phyloP scores from a whole-genome alignment of 2,329 filamentous ascomycete species.

The Diaporthe sp. region DNA sequence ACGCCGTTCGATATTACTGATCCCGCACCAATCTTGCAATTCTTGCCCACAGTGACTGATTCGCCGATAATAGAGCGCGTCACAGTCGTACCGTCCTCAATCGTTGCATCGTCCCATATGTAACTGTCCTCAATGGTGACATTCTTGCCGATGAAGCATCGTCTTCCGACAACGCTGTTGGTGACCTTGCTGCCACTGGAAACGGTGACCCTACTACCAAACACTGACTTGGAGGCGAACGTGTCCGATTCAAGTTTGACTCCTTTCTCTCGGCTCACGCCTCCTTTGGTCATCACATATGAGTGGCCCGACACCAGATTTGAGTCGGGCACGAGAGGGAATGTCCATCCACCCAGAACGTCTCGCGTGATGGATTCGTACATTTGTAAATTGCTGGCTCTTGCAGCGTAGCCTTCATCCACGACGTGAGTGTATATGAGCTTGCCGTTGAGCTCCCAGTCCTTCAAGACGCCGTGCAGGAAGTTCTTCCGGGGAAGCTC shows the following conservation, averaged over 20 bases:
- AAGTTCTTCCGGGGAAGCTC: conserved; percentile 82
- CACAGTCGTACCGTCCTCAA: conserved; percentile 82
- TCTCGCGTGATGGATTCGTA: conserved; percentile 93
- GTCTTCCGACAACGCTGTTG: conserved; percentile 85
- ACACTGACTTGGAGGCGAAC: conserved; percentile 77
- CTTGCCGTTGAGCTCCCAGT: conserved; percentile 97
- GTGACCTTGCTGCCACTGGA: conserved; percentile 79
- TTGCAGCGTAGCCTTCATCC: conserved; percentile 85
- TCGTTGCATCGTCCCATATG: conserved; percentile 86
- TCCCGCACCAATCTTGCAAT: conserved; percentile 78
- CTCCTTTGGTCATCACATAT: conserved; percentile 78
- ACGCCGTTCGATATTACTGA: conserved; percentile 86
- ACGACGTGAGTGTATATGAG: conserved; percentile 94
- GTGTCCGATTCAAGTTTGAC: conserved; percentile 82
- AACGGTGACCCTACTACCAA: conserved; percentile 83
- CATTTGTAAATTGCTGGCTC: conserved; percentile 87
- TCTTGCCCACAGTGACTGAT: conserved; percentile 78
- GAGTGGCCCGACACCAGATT: conserved; percentile 85
- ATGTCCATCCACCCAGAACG: conserved; percentile 88
- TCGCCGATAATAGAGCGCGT: conserved; percentile 83
- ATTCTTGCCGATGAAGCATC: conserved; percentile 89
- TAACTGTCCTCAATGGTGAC: conserved; percentile 85
- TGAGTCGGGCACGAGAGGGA: conserved; percentile 89
- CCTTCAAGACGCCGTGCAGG: conserved; percentile 89
- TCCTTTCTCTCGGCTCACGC: conserved; percentile 83